Percentiles rank a stretch among this genome's conserved stretches.
These are phyloP conservation scores for Diplocarpon rosae DNA, from an alignment of 2,329 filamentous ascomycete species.

Conservation along the genomic window DNA sequence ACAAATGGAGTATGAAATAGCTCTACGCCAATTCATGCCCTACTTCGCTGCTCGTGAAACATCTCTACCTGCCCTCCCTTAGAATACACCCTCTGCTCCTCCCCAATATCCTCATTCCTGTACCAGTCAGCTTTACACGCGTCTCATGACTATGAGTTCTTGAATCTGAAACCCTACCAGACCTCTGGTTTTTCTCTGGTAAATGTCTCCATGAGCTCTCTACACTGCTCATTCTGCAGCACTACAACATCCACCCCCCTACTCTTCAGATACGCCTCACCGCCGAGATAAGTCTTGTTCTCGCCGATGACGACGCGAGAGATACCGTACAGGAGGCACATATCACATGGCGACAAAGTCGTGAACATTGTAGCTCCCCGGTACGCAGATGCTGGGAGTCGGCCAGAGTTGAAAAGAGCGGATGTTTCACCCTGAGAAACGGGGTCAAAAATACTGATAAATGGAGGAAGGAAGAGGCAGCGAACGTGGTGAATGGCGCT, in stretches of 20 bases:
- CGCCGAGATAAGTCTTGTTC: constrained; percentile 64
- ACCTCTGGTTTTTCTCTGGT: constrained; percentile 61
- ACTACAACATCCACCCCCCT: constrained; percentile 66
- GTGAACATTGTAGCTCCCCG: constrained; percentile 73
- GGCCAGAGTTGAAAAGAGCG: constrained; percentile 62
- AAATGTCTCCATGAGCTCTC: constrained; percentile 59
- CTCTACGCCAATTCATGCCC: background rate
- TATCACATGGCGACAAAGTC: constrained; percentile 68
- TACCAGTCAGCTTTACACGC: background rate
- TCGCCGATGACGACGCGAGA: constrained; percentile 66
- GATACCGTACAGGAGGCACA: constrained; percentile 68
- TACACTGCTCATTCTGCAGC: constrained; percentile 52
- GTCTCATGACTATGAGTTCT: background rate
- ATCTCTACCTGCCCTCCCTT: constrained; percentile 25
- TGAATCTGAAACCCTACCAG: constrained; percentile 38
- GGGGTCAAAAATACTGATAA: no score
- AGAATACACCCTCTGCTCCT: constrained; percentile 33
- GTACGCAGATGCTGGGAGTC: constrained; percentile 58
- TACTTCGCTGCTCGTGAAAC: background rate
- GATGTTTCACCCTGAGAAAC: constrained; percentile 57
- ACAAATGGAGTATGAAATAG: background rate
- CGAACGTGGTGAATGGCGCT: constrained; percentile 61
- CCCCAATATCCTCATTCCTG: constrained; percentile 50
- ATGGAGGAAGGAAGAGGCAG: constrained; percentile 8
- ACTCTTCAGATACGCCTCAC: constrained; percentile 57